Base-by-base conservation (phyloP, 306 rosid genomes). In the Casuarina equisetifolia region DNA sequence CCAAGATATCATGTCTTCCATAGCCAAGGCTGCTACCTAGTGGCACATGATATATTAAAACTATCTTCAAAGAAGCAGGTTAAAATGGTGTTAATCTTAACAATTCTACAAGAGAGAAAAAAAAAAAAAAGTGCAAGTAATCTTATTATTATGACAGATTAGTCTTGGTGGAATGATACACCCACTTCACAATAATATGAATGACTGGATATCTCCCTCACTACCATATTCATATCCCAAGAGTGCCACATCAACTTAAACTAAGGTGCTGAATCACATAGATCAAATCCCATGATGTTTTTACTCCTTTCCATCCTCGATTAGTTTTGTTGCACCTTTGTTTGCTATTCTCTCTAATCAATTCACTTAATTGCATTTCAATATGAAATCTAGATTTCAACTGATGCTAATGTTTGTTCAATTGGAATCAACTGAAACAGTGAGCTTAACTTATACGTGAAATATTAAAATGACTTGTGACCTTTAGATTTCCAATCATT, bases 21-120 rank as follows among this genome's bases (percentile, higher is more conserved):
- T 91, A 76, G 99, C 99, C 87, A 95, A 76, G 58, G 99, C 99
- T 77, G 98, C 99, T 92, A 95, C 98, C 99, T 95, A 90, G 93
- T 86, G 88, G 96, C 98, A 92, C 80, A 94, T 86, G 91, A 92
- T 88, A 90, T 82, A 95, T 92, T 92, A 95, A 90, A 90, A 92
- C 96, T 90, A 92, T 86, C 86, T 87, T 81, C 91, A 92, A 83
- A 87, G 86, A 88, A 87, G 86, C 89, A 74, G 83, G 75, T 84
- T 83, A 89, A 88, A 80, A 55, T 75, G 84, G 92, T 54, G 92
- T 89, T 84, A 86, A 94, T 88, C 75, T 85, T 74, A 80, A 81
- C 76, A 76, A 62, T 72, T 71, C 39, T 79, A 75, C 72, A 48
- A 74, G 73, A 66, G 25, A 46, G 54, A 48, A 52, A 69, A 50